phyloP scores from a whole-genome alignment of 1,284 basidiomycete genomes.

The Ustanciosporium gigantosporum region DNA sequence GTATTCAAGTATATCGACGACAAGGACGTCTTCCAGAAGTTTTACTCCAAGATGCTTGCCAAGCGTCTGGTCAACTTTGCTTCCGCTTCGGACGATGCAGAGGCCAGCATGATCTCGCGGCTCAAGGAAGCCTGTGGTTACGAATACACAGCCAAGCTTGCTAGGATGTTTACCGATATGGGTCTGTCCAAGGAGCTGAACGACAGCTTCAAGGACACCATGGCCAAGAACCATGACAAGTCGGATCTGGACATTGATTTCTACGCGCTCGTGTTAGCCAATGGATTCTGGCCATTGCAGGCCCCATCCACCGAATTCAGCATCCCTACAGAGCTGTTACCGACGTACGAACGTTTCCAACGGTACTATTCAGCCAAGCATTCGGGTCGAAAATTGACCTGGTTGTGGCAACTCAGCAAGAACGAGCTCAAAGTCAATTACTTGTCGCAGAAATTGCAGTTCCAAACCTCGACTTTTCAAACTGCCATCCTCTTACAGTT shows the following conservation, averaged over 20 bases:
- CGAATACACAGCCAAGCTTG: slow-evolving; percentile 97
- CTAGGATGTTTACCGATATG: slow-evolving; percentile 99
- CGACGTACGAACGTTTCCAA: slow-evolving; percentile 87
- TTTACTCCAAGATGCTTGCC: slow-evolving; percentile 95
- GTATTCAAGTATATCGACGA: slow-evolving; percentile 99
- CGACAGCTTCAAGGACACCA: slow-evolving; percentile 92
- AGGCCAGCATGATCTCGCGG: slow-evolving; percentile 98
- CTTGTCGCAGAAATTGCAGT: slow-evolving; percentile 88
- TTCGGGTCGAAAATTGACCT: slow-evolving; percentile 90
- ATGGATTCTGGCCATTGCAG: slow-evolving; percentile 93
- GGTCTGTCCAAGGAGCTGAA: slow-evolving; percentile 93
- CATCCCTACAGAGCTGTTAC: slow-evolving; percentile 82
- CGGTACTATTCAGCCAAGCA: slow-evolving; percentile 93
- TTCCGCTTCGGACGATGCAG: slow-evolving; percentile 94
- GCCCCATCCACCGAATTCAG: slow-evolving; percentile 82
- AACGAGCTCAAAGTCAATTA: slow-evolving; percentile 93
- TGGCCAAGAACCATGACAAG: slow-evolving; percentile 74
- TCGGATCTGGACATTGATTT: slow-evolving; percentile 71
- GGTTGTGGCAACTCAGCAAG: slow-evolving; percentile 97
- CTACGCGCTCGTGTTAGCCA: slow-evolving; percentile 89
- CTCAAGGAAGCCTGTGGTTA: slow-evolving; percentile 97
- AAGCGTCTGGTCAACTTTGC: slow-evolving; percentile 89
- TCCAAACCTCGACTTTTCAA: slow-evolving; percentile 94
- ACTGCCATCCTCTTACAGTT: slow-evolving; percentile 92
- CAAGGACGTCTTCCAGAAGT: slow-evolving; percentile 99